Conservation (phyloP, 306 rosid genomes). For the Inga laurina region DNA sequence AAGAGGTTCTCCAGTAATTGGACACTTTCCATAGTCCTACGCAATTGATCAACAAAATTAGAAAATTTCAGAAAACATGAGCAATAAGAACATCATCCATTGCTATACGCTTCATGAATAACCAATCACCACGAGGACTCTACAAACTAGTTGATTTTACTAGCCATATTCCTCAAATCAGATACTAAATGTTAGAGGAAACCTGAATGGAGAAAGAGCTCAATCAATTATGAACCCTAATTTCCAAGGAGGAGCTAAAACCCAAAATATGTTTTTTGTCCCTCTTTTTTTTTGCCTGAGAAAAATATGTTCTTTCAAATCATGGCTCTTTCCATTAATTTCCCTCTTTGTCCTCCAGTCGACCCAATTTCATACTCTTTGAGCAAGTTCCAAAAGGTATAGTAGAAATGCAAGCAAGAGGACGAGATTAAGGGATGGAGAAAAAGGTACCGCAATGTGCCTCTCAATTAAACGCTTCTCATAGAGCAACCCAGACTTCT, state of each 20-base stretch:
- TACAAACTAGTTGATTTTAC: neutral
- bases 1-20: slow-evolving; percentile 85
- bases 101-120: neutral
- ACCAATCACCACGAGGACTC: neutral
- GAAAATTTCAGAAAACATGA: neutral
- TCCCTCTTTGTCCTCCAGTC: neutral
- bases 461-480: slow-evolving; percentile 93
- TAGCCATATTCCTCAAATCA: neutral
- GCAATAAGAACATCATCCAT: neutral
- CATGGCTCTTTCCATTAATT: slow-evolving; percentile 1
- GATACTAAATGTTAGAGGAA: slow-evolving; percentile 4
- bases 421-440: slow-evolving; percentile 24
- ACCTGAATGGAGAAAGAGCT: neutral
- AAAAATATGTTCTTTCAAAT: neutral
- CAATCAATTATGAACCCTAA: neutral
- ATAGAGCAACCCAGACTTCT: slow-evolving; percentile 75
- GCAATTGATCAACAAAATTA: slow-evolving; percentile 29
- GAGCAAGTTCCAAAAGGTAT: slow-evolving; percentile 10
- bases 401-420: neutral
- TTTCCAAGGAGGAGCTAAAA: neutral
- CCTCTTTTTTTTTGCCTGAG: neutral
- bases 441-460: slow-evolving; percentile 63
- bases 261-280: neutral
- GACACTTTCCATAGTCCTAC: slow-evolving; percentile 98
- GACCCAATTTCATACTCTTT: neutral